Evolutionary conservation across 129 eudicot genomes (phyloP), one percentile per base, ranked within the genome.

Genomic region (Chrysanthemum makinoi): DNA sequence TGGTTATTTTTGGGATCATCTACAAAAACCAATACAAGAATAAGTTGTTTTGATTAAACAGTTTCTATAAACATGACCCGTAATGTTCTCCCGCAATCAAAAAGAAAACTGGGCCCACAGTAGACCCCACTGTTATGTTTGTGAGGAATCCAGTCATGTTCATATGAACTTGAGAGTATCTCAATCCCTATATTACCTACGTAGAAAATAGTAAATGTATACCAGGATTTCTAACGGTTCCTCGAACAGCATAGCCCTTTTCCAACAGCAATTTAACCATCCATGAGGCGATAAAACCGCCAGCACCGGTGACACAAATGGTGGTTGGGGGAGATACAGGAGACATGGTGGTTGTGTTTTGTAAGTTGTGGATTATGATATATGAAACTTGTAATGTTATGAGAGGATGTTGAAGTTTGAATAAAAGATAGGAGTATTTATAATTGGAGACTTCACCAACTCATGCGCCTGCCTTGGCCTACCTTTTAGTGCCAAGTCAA

Each of bases 251-350:
- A 73, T 90, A 95, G 62, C 94, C 97, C 75, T 78, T 90, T 39
- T 95, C 91, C n/a, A 95, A 74, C 43, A 95, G 97, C 28, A 86
- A 77, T 74, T 95, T 95, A 33, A 95, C 99, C 72, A 95, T 81
- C 99, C 99, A 95, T 4, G 99, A 95, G 52, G 97, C 97, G 63
- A 95, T 86, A 83, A 86, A 95, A 2, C 99, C 99, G 10, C 96
- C 99, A 77, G 99, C 99, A 43, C 99, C 99, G 89, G 99, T 95
- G 78, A 95, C 99, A 51, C 99, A 95, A 10, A 90, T 88, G 70
- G 87, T 75, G 72, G 87, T 75, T 72, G 82, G 84, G 51, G 65
- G 79, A 28, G 87, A 26, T 35, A 60, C 87, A 20, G 91, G 72
- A 57, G 96, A 82, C 96, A 90, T 90, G 72, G 5, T 79, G 49